A percentile compares a stretch with the other conserved stretches of the same genome.
Conservation (phyloP, 73 alveolate genomes). For the Tetrahymena thermophila region DNA sequence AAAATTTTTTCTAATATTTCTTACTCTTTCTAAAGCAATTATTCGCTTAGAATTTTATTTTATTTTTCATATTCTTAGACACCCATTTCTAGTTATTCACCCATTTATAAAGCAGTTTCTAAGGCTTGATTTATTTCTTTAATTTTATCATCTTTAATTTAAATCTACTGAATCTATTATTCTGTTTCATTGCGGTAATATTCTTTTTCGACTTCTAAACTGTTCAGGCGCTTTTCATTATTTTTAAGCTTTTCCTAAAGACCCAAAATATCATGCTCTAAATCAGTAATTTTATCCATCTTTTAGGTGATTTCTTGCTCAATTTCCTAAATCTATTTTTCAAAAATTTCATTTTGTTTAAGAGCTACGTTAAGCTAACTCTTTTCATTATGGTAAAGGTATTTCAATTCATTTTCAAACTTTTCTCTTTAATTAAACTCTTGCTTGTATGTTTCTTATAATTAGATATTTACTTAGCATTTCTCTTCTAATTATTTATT, state of each 20-base stretch:
- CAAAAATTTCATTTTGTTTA: not conserved
- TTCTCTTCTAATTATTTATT: not conserved
- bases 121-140: not conserved
- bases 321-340: not conserved
- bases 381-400: not conserved
- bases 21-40: not conserved
- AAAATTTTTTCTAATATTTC: not conserved
- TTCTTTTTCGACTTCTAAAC: not conserved
- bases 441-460: not conserved
- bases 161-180: not conserved
- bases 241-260: not conserved
- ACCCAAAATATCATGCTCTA: not conserved
- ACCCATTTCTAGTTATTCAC: not conserved
- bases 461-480: not conserved
- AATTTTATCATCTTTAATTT: not conserved
- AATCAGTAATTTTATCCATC: not conserved
- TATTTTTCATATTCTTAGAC: not conserved
- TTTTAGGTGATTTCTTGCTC: not conserved
- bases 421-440: not conserved
- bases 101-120: not conserved
- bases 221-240: not conserved
- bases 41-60: not conserved
- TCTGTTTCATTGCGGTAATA: not conserved
- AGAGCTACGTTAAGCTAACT: not conserved
- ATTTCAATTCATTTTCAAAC: not conserved